These are phyloP conservation scores for Zea mays DNA, from an alignment of 176 grass and related monocot species.

Conservation along the genomic window DNA sequence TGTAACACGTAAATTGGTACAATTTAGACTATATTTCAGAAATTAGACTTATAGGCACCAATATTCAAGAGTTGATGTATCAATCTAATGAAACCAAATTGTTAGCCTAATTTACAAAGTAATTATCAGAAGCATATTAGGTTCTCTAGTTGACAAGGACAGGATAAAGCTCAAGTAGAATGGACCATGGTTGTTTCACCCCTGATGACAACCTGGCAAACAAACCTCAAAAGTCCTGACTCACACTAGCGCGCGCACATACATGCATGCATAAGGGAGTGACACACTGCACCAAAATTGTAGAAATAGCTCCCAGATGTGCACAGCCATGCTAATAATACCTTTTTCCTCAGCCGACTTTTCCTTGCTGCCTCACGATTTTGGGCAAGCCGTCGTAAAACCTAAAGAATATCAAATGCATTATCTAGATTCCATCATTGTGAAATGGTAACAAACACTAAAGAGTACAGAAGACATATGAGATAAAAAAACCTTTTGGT, in stretches of 20 bases:
- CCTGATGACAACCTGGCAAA: constrained; percentile 4
- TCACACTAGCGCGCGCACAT: not conserved
- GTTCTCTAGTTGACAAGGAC: not conserved
- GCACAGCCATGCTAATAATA: not conserved
- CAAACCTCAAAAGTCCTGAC: not conserved
- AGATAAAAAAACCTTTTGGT: constrained; percentile 61
- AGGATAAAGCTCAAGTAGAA: not conserved
- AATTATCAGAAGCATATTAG: not conserved
- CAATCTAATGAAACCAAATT: not conserved
- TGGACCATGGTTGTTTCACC: not conserved
- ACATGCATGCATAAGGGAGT: not conserved
- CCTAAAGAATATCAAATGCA: constrained; percentile 45
- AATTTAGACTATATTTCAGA: not conserved
- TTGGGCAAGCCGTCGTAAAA: constrained; percentile 70
- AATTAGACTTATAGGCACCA: not conserved
- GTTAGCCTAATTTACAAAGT: not conserved
- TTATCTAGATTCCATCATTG: constrained; percentile 18
- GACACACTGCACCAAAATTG: not conserved
- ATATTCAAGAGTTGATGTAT: not conserved
- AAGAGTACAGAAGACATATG: constrained; percentile 1
- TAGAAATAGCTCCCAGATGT: not conserved
- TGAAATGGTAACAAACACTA: not conserved
- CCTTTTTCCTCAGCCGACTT: constrained; percentile 76
- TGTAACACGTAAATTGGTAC: not conserved
- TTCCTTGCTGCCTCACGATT: constrained; percentile 80